phyloP scores from a whole-genome alignment of 164 flowering plant genomes.

The Annona cherimola region DNA sequence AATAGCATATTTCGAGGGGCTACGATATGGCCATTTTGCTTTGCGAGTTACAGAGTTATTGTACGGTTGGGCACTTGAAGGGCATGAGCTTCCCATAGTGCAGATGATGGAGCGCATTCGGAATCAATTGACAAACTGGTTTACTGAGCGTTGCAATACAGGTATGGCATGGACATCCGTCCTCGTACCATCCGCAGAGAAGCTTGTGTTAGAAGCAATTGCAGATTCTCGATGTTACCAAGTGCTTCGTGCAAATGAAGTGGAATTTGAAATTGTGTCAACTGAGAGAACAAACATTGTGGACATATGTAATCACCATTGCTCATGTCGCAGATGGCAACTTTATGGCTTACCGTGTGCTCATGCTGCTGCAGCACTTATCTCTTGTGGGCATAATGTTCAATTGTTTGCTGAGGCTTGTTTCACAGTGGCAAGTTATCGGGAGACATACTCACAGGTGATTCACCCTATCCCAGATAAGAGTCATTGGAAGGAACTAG shows the following conservation, averaged over 20 bases:
- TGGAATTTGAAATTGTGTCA: conserved; percentile 85
- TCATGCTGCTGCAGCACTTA: conserved; percentile 93
- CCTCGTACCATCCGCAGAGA: conserved; percentile 59
- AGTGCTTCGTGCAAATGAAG: conserved; percentile 65
- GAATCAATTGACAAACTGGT: conserved; percentile 42
- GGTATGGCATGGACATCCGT: conserved; percentile 40
- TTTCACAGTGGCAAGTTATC: conserved; percentile 45
- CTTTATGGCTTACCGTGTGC: conserved; percentile 95
- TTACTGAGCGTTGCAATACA: conserved; percentile 32
- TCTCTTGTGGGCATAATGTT: conserved; percentile 66
- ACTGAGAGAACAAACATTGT: conserved; percentile 68
- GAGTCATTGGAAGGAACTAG: conserved; percentile 59
- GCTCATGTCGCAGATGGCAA: conserved; percentile 96
- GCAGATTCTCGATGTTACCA: conserved; percentile 54
- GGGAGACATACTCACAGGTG: conserved; percentile 44
- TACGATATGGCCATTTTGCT: conserved; percentile 88
- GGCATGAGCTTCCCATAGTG: conserved; percentile 57
- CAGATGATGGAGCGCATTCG: conserved; percentile 64
- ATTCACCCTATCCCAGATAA: conserved; percentile 50
- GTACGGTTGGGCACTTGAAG: conserved; percentile 51
- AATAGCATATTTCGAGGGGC: conserved; percentile 90
- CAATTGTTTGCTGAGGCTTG: conserved; percentile 53
- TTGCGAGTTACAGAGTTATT: conserved; percentile 58
- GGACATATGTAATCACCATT: conserved; percentile 44
- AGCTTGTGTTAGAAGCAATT: conserved; percentile 45